Evolutionary conservation across 352 stramenopile species (phyloP), one percentile per base, ranked within the genome.

Genomic region (Phytophthora pistaciae): DNA sequence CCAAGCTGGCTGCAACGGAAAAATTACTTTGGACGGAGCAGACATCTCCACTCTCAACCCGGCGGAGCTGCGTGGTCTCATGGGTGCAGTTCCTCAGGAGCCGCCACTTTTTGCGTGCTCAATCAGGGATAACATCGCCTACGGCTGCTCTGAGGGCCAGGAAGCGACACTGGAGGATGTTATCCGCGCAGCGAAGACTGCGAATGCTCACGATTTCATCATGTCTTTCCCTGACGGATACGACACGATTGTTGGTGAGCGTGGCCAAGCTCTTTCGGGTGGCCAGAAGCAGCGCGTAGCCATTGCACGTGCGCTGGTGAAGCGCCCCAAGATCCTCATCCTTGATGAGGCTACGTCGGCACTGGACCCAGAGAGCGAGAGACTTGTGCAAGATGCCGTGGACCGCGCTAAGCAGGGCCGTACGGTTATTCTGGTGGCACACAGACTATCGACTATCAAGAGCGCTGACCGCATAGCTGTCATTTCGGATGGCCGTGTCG

Each of bases 351-450:
- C 87, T 9, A 94, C 87, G 0, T 91, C 80, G 65, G 87, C 85
- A n/a, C 52, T 94, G 59, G 87, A 95, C 60, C 83, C 83, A 0
- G 85, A 92, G 52, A 95, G 87, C 68, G 88, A 95, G 56, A 78
- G 77, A 54, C 75, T 93, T 16, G 88, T 96, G 49, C 88, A 96
- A 66, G 87, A 90, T n/a, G 86, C 89, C 6, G 77, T 95, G 10
- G 74, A 91, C 70, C 82, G 84, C 49, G 79, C 87, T 70, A 94
- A 96, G 69, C 77, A 83, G 46, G 85, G 92, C 49, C 86, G 97
- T n/a, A 99, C 98, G 0, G 94, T 98, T 38, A 82, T 99, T 46
- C 84, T 99, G 16, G 98, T 99, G 71, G 98, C 98, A 14, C 98
- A 99, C 75, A 88, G 98, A 27, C 74, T 99, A 33, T 93, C 91